These are phyloP conservation scores for Pichia nanzhaoensis DNA, from an alignment of 805 yeast genomes.

Conservation along the genomic window DNA sequence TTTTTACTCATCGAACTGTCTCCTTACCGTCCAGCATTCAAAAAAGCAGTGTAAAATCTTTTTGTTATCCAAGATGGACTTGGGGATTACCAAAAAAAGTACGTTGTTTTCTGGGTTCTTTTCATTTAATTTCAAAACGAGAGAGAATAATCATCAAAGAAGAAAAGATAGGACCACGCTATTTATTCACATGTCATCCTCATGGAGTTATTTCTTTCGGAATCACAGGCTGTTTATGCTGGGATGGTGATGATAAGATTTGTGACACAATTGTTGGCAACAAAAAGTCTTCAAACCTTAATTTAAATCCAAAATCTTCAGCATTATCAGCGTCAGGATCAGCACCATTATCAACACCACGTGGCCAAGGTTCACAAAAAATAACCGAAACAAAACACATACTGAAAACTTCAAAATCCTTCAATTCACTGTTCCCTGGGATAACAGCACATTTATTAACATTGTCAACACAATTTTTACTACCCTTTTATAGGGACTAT, in stretches of 20 bases:
- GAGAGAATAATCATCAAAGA: slow-evolving; percentile 16
- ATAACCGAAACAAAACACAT: background rate
- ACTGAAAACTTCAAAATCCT: slow-evolving; percentile 29
- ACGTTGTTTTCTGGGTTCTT: background rate
- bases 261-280: background rate
- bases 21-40: slow-evolving; percentile 71
- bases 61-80: slow-evolving; percentile 6
- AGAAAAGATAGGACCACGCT: slow-evolving; percentile 56
- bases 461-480: slow-evolving; percentile 68
- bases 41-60: background rate
- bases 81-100: slow-evolving; percentile 1
- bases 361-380: too few relatives aligned
- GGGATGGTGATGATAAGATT: slow-evolving; percentile 5
- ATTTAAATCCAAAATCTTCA: background rate
- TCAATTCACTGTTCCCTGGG: slow-evolving; percentile 64
- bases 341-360: background rate
- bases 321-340: background rate
- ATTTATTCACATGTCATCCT: slow-evolving; percentile 91
- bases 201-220: slow-evolving; percentile 95
- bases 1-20: slow-evolving; percentile 57
- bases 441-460: slow-evolving; percentile 76
- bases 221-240: slow-evolving; percentile 56
- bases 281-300: background rate
- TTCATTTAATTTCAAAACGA: slow-evolving; percentile 4
- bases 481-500: slow-evolving; percentile 87